Base-by-base conservation (phyloP, 2,329 filamentous ascomycete genomes). In the Biscogniauxia marginata region DNA sequence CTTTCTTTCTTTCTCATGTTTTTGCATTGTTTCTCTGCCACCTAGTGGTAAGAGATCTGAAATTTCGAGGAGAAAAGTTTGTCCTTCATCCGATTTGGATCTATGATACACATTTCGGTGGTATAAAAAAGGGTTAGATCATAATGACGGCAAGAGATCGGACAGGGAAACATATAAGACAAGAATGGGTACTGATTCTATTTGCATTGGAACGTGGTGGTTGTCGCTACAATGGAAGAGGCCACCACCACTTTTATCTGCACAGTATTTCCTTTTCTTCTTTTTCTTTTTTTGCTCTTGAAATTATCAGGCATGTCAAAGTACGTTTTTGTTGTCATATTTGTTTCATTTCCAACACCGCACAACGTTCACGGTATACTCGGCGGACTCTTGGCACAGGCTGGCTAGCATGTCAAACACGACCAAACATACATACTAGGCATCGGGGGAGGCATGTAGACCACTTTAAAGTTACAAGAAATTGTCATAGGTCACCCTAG, bases 401-500 rank as follows among this genome's bases (percentile, higher is more conserved):
- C 49, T n/a, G 49, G 30, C 49, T 22, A 23, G 25, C 49, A 43
- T 51, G 25, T 43, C 30, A n/a, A 44, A 43, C 20, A 25, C 46
- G 22, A 21, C 46, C 13, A n/a, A 19, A 44, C 21, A 43, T 21
- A 20, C 49, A 51, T 50, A 19, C 23, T 50, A 13, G 21, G 19
- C 49, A 51, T 21, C 25, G 34, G 25, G 18, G 46, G 34, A 50
- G 11, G 21, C 50, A 39, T 19, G 46, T 54, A 20, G 21, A 34
- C 47, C 47, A 30, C 47, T 47, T 55, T 44, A 21, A 34, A 34
- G 34, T 56, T 53, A 45, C 19, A 55, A 56, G 46, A 58, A 49
- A 52, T 60, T 55, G 49, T 47, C 24, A 54, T 53, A 60, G 55
- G 58, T 56, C 55, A 39, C 55, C 55, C 50, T 60, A 54, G 45